Base-by-base conservation (phyloP, 2,329 filamentous ascomycete genomes). In the Stemphylium beticola region DNA sequence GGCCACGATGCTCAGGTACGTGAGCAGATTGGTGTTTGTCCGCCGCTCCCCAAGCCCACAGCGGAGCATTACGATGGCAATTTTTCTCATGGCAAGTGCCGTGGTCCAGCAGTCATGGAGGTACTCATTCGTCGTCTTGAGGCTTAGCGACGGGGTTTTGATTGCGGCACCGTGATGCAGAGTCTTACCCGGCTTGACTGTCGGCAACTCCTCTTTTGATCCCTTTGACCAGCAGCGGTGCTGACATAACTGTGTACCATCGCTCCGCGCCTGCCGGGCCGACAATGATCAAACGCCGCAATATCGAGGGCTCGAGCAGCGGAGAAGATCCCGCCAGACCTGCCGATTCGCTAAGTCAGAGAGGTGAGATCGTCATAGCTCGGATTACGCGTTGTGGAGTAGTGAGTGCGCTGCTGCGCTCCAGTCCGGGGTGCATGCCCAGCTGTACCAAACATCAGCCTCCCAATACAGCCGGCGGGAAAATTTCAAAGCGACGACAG, bases 391-490 rank as follows among this genome's bases (percentile, higher is more conserved):
- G 43, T 49, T 57, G 55, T 55, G 55, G 55, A 57, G 65, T 63
- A 60, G 61, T 42, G 42, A 43, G 45, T 34, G 33, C 38, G 44
- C 50, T 43, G 45, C 58, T 59, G 56, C 53, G 54, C 55, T 66
- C 55, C 55, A 64, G 55, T 68, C 65, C 53, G 65, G 65, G 64
- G 65, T 68, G 62, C 65, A 65, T 64, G 55, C 44, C 44, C 51
- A 51, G 50, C 26, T 26, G 53, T 39, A 51, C 31, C 36, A 45
- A 32, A 51, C 36, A 46, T 51, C 41, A 51, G 39, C 54, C 49
- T 15, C 15, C 39, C 40, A 52, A 42, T 45, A 38, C 43, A 34
- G 42, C 49, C 42, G 49, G 41, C 45, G 42, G 53, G 43, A 49
- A 17, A 51, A 42, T 24, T 24, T 32, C 20, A 26, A 20, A 32